A percentile compares a stretch with the other conserved stretches of the same genome.
These are phyloP conservation scores for Parachaetomium inaequale DNA, from an alignment of 495 filamentous ascomycete genomes.

Conservation along the genomic window DNA sequence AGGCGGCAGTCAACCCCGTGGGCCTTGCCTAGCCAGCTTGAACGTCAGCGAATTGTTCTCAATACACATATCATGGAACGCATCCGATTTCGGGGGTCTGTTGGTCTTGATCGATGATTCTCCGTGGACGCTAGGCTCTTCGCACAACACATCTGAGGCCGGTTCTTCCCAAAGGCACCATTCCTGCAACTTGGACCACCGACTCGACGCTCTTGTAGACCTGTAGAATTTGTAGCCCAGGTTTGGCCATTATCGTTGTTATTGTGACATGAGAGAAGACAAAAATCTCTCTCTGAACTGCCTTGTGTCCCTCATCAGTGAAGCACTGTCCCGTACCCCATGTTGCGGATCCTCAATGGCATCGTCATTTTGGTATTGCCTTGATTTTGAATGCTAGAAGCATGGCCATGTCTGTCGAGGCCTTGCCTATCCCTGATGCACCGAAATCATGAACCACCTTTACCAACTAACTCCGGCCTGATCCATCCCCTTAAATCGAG, in stretches of 20 bases:
- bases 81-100: background rate
- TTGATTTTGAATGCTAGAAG: slow-evolving; percentile 44
- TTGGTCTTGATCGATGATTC: background rate
- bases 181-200: background rate
- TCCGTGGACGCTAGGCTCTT: background rate
- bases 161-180: background rate
- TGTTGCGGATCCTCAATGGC: slow-evolving; percentile 34
- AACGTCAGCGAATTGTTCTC: background rate
- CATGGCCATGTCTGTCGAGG: slow-evolving; percentile 43
- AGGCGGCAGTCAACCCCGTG: background rate
- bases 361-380: slow-evolving; percentile 42
- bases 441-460: slow-evolving; percentile 53
- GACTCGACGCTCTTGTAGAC: slow-evolving; percentile 5
- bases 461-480: slow-evolving; percentile 52
- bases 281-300: slow-evolving; percentile 18
- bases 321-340: slow-evolving; percentile 28
- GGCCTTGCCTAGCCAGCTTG: background rate
- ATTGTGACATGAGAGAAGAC: slow-evolving; percentile 23
- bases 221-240: slow-evolving; percentile 26
- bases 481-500: slow-evolving; percentile 51
- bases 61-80: background rate
- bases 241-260: slow-evolving; percentile 26
- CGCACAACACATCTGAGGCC: background rate
- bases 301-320: slow-evolving; percentile 20
- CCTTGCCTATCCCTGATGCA: slow-evolving; percentile 53